Evolutionary conservation across 768 basidiomycete species (phyloP), one percentile per base, ranked within the genome.

Genomic region (Auricularia heimuer): DNA sequence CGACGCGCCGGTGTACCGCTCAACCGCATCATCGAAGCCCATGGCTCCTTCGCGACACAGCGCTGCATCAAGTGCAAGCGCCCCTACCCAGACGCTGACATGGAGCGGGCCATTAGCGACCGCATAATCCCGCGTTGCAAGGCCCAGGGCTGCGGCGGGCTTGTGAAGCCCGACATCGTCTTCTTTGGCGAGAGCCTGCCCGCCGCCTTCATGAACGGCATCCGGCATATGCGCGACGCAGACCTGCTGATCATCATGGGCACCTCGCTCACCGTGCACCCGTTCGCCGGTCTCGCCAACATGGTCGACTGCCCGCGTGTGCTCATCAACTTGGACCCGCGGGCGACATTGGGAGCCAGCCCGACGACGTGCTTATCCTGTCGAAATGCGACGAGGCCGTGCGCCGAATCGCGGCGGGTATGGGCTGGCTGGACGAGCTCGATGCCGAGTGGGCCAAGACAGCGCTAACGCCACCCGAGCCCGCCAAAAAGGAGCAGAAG

Each of bases 141-240:
- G 39, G 64, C 70, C 24, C 24, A 51, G 51, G 60, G 21, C 4
- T 94, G 93, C 68, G 78, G 76, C 1, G 92, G 92, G 0, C 78
- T 92, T 45, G 86, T 94, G 16, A 94, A 95, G 74, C 93, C 93
- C n/a, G 90, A 96, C 70, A 96, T 96, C 54, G 91, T 96, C 12
- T 95, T 96, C 76, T 95, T 96, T 70, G 93, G 94, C 29, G 90
- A 93, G 75, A 71, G 80, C 44, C 87, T 89, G 71, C 37, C 85
- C 76, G 16, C 34, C n/a, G 56, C 44, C 62, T 16, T 65, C 65
- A 29, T n/a, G 37, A 58, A 24, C 54, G 21, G 61, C 37, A 45
- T 42, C 8, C 24, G 56, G 24, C 56, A 33, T 29, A 60, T 97
- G 36, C 70, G 71, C 4, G 67, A 79, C n/a, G 92, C 91, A 7